Conservation (phyloP, 192 early-diverging fungal genomes). For the Coemansia sp. region DNA sequence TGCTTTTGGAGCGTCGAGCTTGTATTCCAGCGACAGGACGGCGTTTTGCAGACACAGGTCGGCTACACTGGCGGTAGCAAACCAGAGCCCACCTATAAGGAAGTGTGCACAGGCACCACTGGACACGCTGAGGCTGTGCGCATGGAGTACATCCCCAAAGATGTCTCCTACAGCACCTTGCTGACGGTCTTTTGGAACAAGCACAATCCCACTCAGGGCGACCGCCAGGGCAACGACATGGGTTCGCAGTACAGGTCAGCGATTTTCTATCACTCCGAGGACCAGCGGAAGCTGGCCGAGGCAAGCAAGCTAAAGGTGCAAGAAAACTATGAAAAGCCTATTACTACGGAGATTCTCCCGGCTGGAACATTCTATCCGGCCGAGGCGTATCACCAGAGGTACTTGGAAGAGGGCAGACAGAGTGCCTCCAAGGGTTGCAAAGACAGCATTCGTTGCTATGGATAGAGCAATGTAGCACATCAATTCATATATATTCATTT, state of each 20-base stretch:
- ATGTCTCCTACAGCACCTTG: constrained; percentile 72
- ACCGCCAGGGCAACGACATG: constrained; percentile 78
- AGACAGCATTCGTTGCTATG: constrained; percentile 53
- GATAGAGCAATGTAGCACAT: constrained; percentile 6
- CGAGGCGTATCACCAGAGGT: constrained; percentile 80
- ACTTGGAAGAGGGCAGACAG: constrained; percentile 62
- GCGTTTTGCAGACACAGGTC: constrained; percentile 58
- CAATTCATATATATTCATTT: neutral
- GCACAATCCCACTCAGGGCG: constrained; percentile 86
- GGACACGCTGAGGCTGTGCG: constrained; percentile 84
- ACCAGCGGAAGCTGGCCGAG: constrained; percentile 75
- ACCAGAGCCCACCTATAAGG: constrained; percentile 36
- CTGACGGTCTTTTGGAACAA: constrained; percentile 80
- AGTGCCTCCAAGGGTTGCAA: constrained; percentile 52
- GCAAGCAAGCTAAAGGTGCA: constrained; percentile 66
- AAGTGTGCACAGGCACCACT: constrained; percentile 62
- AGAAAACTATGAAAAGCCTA: constrained; percentile 56
- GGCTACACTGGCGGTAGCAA: constrained; percentile 64
- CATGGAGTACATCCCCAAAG: constrained; percentile 68
- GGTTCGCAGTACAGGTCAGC: constrained; percentile 88
- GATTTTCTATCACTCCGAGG: constrained; percentile 77
- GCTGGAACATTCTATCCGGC: constrained; percentile 75
- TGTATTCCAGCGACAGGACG: constrained; percentile 46
- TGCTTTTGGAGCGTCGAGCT: constrained; percentile 84
- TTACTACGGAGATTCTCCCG: constrained; percentile 70